phyloP scores from a whole-genome alignment of 352 stramenopile species.

The Phytophthora palmivora region DNA sequence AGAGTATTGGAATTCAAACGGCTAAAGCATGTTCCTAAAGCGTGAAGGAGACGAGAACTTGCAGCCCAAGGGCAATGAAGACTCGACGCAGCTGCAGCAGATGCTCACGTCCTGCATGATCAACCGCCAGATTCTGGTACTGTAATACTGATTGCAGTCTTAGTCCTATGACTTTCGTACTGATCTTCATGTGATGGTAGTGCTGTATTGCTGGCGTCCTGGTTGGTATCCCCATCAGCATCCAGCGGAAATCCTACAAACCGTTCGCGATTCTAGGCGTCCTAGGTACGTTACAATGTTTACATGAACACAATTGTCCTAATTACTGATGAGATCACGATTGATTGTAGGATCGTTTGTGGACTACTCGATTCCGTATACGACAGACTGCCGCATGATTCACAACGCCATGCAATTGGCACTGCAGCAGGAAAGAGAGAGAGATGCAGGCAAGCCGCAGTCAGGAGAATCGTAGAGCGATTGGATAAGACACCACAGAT shows the following conservation, averaged over 20 bases:
- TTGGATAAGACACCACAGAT: no score
- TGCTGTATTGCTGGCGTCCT: conserved; percentile 83
- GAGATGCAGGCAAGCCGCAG: no score
- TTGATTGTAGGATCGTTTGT: conserved; percentile 90
- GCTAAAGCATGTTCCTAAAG: conserved; percentile 77
- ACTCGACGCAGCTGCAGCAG: conserved; percentile 76
- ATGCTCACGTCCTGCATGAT: conserved; percentile 90
- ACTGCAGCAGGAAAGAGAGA: conserved; percentile 66
- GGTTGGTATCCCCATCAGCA: conserved; percentile 85
- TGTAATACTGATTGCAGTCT: background rate
- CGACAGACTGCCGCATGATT: conserved; percentile 79
- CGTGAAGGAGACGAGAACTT: conserved; percentile 47
- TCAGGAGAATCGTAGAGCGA: no score
- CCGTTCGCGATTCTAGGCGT: conserved; percentile 81
- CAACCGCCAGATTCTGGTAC: conserved; percentile 82
- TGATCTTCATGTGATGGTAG: conserved; percentile 30
- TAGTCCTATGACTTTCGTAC: background rate
- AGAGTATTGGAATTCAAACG: no score
- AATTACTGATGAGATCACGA: no score
- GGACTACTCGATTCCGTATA: conserved; percentile 88
- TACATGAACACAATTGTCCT: no score
- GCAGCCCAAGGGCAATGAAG: conserved; percentile 68
- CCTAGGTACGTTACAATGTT: conserved; percentile 50
- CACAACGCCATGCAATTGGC: conserved; percentile 80
- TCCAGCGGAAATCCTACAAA: conserved; percentile 83